A percentile compares a stretch with the other conserved stretches of the same genome.
These are phyloP conservation scores for Globisporangium alternatum DNA, from an alignment of 352 stramenopile genomes.

Conservation along the genomic window DNA sequence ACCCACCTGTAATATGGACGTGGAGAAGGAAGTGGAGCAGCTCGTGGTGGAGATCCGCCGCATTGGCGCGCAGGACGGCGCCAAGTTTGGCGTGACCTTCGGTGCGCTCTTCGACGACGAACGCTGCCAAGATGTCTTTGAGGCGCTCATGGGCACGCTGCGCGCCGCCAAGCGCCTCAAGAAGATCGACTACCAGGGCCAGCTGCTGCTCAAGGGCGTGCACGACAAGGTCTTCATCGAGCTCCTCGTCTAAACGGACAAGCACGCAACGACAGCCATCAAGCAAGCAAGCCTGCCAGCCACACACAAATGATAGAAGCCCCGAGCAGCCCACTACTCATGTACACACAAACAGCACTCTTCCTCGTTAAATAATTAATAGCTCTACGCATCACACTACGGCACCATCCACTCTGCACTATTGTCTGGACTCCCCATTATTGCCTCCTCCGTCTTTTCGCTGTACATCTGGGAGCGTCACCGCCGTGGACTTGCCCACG, in stretches of 20 bases:
- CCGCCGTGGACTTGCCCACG: slow-evolving; percentile 6
- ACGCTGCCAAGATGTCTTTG: slow-evolving; percentile 70
- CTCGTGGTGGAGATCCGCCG: slow-evolving; percentile 71
- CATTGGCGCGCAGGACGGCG: slow-evolving; percentile 45
- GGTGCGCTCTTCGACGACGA: slow-evolving; percentile 84
- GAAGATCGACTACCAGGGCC: slow-evolving; percentile 77
- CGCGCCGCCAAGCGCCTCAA: slow-evolving; percentile 71
- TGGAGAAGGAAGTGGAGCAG: slow-evolving; percentile 71
- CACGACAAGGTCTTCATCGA: slow-evolving; percentile 79
- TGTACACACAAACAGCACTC: not conserved
- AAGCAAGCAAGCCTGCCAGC: not conserved
- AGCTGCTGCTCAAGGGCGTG: slow-evolving; percentile 80
- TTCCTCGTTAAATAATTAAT: slow-evolving; percentile 15
- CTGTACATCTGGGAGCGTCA: not conserved
- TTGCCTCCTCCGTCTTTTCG: not conserved
- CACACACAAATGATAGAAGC: not conserved
- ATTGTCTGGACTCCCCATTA: not conserved
- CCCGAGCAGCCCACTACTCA: not conserved
- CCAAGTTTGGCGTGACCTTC: slow-evolving; percentile 66
- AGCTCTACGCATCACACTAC: not conserved
- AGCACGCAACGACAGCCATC: not conserved
- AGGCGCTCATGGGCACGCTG: slow-evolving; percentile 83
- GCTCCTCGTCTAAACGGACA: slow-evolving; percentile 36
- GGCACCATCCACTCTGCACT: not conserved
- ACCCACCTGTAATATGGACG: slow-evolving; percentile 31